A percentile compares a stretch with the other conserved stretches of the same genome.
Evolutionary conservation across 306 rosid species (phyloP).

Genomic region (Argentina anserina): DNA sequence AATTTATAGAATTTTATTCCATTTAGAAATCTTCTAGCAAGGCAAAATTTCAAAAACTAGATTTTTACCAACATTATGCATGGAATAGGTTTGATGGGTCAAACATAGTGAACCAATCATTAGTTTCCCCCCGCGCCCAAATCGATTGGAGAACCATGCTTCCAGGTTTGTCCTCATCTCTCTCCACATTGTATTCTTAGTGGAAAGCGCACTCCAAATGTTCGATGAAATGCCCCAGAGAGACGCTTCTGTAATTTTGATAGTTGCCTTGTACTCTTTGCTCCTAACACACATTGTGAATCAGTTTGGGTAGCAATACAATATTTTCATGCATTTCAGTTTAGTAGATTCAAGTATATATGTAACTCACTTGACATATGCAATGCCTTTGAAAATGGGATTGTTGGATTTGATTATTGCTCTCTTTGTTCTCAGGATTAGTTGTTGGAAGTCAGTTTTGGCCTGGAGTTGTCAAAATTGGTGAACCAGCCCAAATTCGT

Average conservation of each 20-base stretch:
- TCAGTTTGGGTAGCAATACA: background rate
- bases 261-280: background rate
- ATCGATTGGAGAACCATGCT: slow-evolving; percentile 11
- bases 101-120: background rate
- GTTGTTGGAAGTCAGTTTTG: slow-evolving; percentile 36
- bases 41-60: background rate
- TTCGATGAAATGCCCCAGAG: slow-evolving; percentile 24
- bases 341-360: background rate
- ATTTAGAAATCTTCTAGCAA: too few relatives aligned
- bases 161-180: slow-evolving; percentile 16
- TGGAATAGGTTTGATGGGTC: background rate
- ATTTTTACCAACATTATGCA: background rate
- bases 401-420: background rate
- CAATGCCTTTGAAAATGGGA: background rate
- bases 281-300: background rate
- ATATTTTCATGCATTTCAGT: background rate
- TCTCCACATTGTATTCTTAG: background rate
- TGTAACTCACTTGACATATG: background rate
- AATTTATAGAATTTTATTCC: too few relatives aligned
- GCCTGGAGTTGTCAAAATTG: slow-evolving; percentile 29
- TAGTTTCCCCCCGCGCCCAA: background rate
- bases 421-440: slow-evolving; percentile 36
- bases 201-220: slow-evolving; percentile 16
- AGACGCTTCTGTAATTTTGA: background rate
- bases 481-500: slow-evolving; percentile 20